Evolutionary conservation across 768 basidiomycete genomes (phyloP), one percentile per base, ranked within the genome.

Genomic region (Mrakia blollopis): DNA sequence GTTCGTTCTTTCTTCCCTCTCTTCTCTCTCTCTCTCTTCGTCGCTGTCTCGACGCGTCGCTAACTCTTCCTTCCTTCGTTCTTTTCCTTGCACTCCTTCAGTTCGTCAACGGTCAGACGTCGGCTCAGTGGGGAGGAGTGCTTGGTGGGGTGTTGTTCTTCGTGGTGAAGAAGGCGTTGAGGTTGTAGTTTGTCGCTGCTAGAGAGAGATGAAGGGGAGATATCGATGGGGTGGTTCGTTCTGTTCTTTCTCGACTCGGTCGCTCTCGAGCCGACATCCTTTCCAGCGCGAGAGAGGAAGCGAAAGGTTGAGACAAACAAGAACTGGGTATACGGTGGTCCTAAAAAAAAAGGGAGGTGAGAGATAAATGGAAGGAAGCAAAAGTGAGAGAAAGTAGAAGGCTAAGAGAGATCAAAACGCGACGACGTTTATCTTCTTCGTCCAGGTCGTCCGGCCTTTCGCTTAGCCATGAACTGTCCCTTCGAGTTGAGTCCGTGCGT

Each of bases 391-490:
- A 30, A 21, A 39, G 44, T 35, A 65, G 63, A 65, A 30, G 37
- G 18, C 18, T 28, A 37, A 62, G 62, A 37, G 11, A 14, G 16
- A 37, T 30, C 61, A 9, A n/a, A 28, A 28, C 25, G 47, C 28
- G 25, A 5, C 30, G 16, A 30, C 70, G 62, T 75, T 30, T 61
- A 75, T 32, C 74, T 50, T 35, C 74, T 69, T 54, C 74, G 65
- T 28, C 44, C 74, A 30, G 74, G 74, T 37, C 74, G 65, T 23
- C 74, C 74, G 21, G 74, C 74, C 57, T 76, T 76, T 23, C 75
- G 13, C n/a, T 28, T 28, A 28, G 57, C 75, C 6, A 54, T 41
- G 28, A 76, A 61, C 72, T 65, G 65, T 30, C 76, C 76, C 52
- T 72, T 73, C 30, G 32, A 41, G 21, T 50, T 72, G 62, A 72